A percentile compares a stretch with the other conserved stretches of the same genome.
phyloP scores from a whole-genome alignment of 306 rosid species.

The Cucumis sativus region Cucumber_9930_V3 NC_026659.2:25566001-25566500 shows the following conservation, averaged over 20 bases:
- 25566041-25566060: too few relatives aligned
- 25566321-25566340: neutral
- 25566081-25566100: too few relatives aligned
- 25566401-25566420: too few relatives aligned
- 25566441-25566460: neutral
- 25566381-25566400: too few relatives aligned
- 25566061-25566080: too few relatives aligned
- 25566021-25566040: too few relatives aligned
- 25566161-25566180: neutral
- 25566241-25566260: slow-evolving; percentile 61
- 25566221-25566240: slow-evolving; percentile 72
- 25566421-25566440: too few relatives aligned
- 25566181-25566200: slow-evolving; percentile 46
- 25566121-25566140: too few relatives aligned
- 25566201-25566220: slow-evolving; percentile 76
- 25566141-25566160: too few relatives aligned
- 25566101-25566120: too few relatives aligned
- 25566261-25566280: slow-evolving; percentile 73
- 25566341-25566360: neutral
- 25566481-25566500: neutral
- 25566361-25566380: too few relatives aligned
- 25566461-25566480: neutral
- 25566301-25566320: slow-evolving; percentile 16
- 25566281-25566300: slow-evolving; percentile 67
- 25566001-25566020: too few relatives aligned